Conservation (phyloP, 768 basidiomycete species). For the Trametopsis cervina region DNA sequence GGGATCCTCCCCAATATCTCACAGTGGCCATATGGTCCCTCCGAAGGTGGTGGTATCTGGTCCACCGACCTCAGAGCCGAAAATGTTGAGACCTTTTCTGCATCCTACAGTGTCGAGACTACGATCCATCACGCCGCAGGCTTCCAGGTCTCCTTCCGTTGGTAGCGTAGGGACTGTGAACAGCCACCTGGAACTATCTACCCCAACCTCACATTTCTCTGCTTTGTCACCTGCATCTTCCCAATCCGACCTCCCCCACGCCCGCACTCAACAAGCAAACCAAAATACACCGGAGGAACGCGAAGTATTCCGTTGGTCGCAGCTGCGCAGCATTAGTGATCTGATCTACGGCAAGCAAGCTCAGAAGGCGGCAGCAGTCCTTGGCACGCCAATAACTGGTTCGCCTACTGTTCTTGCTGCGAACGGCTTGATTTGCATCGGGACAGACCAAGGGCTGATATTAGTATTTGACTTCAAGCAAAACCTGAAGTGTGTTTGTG, state of each 20-base stretch:
- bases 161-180: slow-evolving; percentile 37
- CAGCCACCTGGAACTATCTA: slow-evolving; percentile 41
- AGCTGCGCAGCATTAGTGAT: slow-evolving; percentile 49
- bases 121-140: slow-evolving; percentile 56
- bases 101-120: slow-evolving; percentile 76
- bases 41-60: slow-evolving; percentile 33
- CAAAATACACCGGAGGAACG: slow-evolving; percentile 23
- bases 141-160: slow-evolving; percentile 34
- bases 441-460: slow-evolving; percentile 72
- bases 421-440: slow-evolving; percentile 85
- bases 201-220: slow-evolving; percentile 59
- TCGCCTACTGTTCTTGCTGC: slow-evolving; percentile 76
- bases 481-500: slow-evolving; percentile 70
- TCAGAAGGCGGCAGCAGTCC: slow-evolving; percentile 54
- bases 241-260: slow-evolving; percentile 38
- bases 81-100: slow-evolving; percentile 50
- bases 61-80: slow-evolving; percentile 26
- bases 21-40: slow-evolving; percentile 30
- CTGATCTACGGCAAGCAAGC: slow-evolving; percentile 47
- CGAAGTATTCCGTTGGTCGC: slow-evolving; percentile 74
- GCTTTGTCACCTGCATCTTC: slow-evolving; percentile 67
- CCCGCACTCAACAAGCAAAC: slow-evolving; percentile 14
- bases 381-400: slow-evolving; percentile 53
- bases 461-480: slow-evolving; percentile 91
- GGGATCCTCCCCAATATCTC: slow-evolving; percentile 13